Evolutionary conservation across 805 yeast genomes (phyloP).

Genomic region (Saccharomyces kudriavzevii): DNA sequence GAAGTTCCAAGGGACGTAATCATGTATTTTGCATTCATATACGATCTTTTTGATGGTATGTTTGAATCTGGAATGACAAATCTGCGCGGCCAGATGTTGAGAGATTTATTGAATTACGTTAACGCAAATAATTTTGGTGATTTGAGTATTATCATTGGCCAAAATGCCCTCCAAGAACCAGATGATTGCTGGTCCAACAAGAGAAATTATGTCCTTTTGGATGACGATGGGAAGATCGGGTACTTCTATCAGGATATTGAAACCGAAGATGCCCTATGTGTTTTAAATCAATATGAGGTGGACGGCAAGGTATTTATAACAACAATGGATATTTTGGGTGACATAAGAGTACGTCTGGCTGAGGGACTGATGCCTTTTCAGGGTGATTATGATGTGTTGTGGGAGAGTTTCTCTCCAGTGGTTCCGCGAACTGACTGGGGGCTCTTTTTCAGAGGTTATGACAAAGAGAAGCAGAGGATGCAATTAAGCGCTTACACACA

Average conservation of each 20-base stretch:
- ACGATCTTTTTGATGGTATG: neutral
- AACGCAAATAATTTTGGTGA: neutral
- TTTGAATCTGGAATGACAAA: neutral
- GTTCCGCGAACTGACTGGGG: slow-evolving; percentile 15
- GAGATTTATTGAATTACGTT: neutral
- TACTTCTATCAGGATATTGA: neutral
- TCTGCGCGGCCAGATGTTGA: neutral
- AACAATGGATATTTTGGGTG: neutral
- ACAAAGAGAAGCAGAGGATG: slow-evolving; percentile 1
- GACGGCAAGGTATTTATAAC: neutral
- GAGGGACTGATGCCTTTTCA: neutral
- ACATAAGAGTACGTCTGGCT: neutral
- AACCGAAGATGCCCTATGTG: neutral
- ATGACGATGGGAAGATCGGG: neutral
- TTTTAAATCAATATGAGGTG: neutral
- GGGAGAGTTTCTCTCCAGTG: neutral
- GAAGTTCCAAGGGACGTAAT: neutral
- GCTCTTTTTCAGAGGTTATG: slow-evolving; percentile 10
- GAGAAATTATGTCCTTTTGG: neutral
- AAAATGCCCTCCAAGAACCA: neutral
- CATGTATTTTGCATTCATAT: neutral
- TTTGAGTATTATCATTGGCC: neutral
- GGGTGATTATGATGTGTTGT: neutral
- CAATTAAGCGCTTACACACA: neutral
- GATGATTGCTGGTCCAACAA: neutral